Evolutionary conservation across 1,284 basidiomycete species (phyloP).

Genomic region (Ceratobasidium sp.): DNA sequence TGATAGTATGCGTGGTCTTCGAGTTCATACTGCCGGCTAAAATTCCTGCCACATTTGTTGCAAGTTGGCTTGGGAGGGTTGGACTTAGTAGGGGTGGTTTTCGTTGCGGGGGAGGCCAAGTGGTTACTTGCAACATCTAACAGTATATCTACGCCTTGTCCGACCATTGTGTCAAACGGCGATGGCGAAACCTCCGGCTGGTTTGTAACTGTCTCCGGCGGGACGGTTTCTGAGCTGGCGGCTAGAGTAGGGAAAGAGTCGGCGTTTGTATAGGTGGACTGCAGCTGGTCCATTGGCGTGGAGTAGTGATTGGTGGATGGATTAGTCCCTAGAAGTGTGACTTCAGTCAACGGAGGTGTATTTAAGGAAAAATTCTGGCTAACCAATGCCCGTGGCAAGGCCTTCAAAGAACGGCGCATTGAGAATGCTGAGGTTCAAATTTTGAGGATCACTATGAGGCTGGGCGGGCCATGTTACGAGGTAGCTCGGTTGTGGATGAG

Average conservation of each 20-base stretch:
- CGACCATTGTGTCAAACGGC: neutral
- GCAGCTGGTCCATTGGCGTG: neutral
- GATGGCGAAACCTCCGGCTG: neutral
- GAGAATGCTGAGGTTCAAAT: neutral
- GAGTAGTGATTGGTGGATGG: neutral
- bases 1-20: neutral
- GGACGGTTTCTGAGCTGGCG: neutral
- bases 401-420: too few relatives aligned
- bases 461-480: neutral
- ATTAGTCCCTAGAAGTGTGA: neutral
- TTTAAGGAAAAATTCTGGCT: neutral
- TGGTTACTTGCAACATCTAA: neutral
- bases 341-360: neutral
- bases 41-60: neutral
- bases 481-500: neutral
- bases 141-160: neutral
- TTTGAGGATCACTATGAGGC: neutral
- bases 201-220: neutral
- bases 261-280: neutral
- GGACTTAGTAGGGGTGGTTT: neutral
- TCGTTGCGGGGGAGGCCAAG: neutral
- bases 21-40: slow-evolving; percentile 1
- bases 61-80: neutral
- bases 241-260: neutral
- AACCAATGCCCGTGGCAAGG: neutral